A percentile compares a stretch with the other conserved stretches of the same genome.
Conservation (phyloP, 805 yeast species). For the Metschnikowia bowlesiae region DNA sequence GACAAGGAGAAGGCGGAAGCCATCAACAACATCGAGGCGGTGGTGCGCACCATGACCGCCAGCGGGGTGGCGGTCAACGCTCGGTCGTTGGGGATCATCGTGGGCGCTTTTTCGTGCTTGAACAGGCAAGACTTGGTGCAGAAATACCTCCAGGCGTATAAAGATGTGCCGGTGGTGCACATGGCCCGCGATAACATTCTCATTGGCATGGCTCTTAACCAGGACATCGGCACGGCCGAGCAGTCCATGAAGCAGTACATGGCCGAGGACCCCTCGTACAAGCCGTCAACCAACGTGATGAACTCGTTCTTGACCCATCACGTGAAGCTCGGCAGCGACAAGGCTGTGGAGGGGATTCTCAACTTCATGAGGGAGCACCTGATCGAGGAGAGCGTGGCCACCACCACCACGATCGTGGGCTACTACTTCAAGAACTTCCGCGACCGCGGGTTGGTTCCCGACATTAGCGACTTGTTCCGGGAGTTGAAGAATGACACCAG, state of each 20-base stretch:
- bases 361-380: slow-evolving; percentile 38
- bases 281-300: slow-evolving; percentile 47
- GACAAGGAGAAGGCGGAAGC: slow-evolving; percentile 21
- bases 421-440: slow-evolving; percentile 44
- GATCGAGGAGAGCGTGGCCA: slow-evolving; percentile 55
- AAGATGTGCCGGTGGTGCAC: slow-evolving; percentile 31
- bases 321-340: slow-evolving; percentile 36
- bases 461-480: slow-evolving; percentile 36
- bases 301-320: slow-evolving; percentile 47
- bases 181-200: slow-evolving; percentile 43
- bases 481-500: slow-evolving; percentile 35
- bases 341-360: slow-evolving; percentile 47
- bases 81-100: slow-evolving; percentile 44
- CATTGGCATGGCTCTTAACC: slow-evolving; percentile 39
- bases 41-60: slow-evolving; percentile 27
- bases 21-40: slow-evolving; percentile 23
- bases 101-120: slow-evolving; percentile 45
- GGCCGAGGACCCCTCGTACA: slow-evolving; percentile 27
- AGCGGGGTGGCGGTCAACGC: slow-evolving; percentile 38
- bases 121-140: slow-evolving; percentile 41
- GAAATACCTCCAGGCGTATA: slow-evolving; percentile 29
- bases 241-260: slow-evolving; percentile 34
- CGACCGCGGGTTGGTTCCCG: slow-evolving; percentile 41
- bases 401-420: slow-evolving; percentile 58
- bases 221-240: slow-evolving; percentile 43